These are phyloP conservation scores for Cercospora sojina DNA, from an alignment of 2,329 filamentous ascomycete species.

Conservation along the genomic window DNA sequence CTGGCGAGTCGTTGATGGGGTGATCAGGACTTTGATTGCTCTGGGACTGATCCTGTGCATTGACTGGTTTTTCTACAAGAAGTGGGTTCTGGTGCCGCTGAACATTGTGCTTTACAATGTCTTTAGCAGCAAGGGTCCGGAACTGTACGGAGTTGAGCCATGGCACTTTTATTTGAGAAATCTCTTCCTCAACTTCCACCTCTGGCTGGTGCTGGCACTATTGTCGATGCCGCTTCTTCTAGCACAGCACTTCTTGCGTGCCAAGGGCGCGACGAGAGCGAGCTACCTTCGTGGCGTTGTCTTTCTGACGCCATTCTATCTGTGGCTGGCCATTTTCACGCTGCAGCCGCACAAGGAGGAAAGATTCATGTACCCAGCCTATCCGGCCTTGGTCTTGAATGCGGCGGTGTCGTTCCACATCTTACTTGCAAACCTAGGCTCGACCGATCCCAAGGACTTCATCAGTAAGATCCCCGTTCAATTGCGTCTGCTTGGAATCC, in stretches of 20 bases:
- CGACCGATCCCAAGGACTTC: slow-evolving; percentile 61
- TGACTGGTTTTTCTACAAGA: slow-evolving; percentile 87
- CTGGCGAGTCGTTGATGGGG: slow-evolving; percentile 65
- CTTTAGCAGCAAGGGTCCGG: slow-evolving; percentile 75
- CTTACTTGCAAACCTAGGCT: slow-evolving; percentile 71
- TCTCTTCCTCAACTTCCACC: slow-evolving; percentile 87
- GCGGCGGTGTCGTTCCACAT: slow-evolving; percentile 83
- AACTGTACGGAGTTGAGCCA: slow-evolving; percentile 92
- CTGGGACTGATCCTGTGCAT: slow-evolving; percentile 67
- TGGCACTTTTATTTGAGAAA: slow-evolving; percentile 98
- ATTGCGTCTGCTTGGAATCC: slow-evolving; percentile 67
- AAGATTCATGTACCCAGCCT: slow-evolving; percentile 96
- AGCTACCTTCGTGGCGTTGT: slow-evolving; percentile 73
- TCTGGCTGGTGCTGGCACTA: slow-evolving; percentile 84
- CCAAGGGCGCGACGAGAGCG: slow-evolving; percentile 62
- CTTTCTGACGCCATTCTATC: slow-evolving; percentile 82
- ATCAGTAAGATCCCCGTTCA: slow-evolving; percentile 71
- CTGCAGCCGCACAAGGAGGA: slow-evolving; percentile 96
- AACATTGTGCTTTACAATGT: slow-evolving; percentile 97
- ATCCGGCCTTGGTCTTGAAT: slow-evolving; percentile 86
- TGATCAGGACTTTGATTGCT: slow-evolving; percentile 64
- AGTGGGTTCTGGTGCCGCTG: slow-evolving; percentile 73
- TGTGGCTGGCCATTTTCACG: slow-evolving; percentile 91
- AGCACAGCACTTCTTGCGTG: slow-evolving; percentile 66
- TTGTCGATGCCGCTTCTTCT: slow-evolving; percentile 71